Percentiles rank a stretch among this genome's conserved stretches.
These are phyloP conservation scores for Talaromyces sp. DNA, from an alignment of 2,329 filamentous ascomycete genomes.

Conservation along the genomic window DNA sequence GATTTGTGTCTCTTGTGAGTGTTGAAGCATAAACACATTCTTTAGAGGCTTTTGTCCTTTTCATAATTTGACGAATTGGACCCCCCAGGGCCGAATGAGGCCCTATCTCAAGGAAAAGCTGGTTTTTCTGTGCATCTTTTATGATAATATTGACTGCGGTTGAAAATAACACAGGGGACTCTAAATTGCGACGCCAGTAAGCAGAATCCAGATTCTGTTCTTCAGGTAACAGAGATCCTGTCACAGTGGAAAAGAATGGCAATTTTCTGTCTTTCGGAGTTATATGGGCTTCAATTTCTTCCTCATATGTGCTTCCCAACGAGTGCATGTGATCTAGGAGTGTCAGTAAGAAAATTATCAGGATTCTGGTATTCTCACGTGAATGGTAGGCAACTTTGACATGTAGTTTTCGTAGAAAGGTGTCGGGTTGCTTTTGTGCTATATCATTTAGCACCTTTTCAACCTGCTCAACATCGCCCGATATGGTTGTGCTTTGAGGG, in stretches of 20 bases:
- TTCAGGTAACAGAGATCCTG: background rate
- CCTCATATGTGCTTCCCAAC: conserved; percentile 10
- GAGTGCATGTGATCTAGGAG: conserved; percentile 5
- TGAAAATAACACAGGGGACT: conserved; percentile 12
- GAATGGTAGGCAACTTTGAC: conserved; percentile 5
- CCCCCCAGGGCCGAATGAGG: conserved; percentile 15
- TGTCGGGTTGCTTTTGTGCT: background rate
- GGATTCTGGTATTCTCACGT: background rate
- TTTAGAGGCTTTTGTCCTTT: background rate
- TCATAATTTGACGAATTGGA: conserved; percentile 11
- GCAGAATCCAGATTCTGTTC: background rate
- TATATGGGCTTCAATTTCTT: background rate
- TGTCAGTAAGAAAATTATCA: background rate
- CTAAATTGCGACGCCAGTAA: conserved; percentile 1
- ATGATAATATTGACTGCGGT: background rate
- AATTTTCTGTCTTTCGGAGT: background rate
- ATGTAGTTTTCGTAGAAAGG: background rate
- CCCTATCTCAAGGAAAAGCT: conserved; percentile 11
- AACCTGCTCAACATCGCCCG: conserved; percentile 1
- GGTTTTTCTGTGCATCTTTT: background rate
- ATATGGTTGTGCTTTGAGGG: conserved; percentile 10
- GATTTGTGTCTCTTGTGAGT: background rate
- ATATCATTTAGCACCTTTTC: conserved; percentile 1
- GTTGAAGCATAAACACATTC: background rate
- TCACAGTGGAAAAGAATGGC: background rate